Percentiles rank a stretch among this genome's conserved stretches.
These are phyloP conservation scores for Yarrowia sp. DNA, from an alignment of 805 yeast species.

Conservation along the genomic window DNA sequence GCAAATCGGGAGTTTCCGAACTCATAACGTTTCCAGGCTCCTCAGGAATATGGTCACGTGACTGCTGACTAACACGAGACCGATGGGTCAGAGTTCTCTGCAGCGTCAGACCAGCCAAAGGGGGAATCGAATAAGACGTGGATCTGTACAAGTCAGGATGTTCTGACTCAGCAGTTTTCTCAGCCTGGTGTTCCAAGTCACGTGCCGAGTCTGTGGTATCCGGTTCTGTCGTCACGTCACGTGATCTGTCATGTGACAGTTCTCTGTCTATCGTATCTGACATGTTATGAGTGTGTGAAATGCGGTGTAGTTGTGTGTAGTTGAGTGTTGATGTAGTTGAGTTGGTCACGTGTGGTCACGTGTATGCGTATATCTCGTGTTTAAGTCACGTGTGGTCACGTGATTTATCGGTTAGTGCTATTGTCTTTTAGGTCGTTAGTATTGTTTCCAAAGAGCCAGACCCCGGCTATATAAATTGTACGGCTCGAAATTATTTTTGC, in stretches of 20 bases:
- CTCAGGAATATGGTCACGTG: not conserved
- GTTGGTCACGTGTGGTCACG: no score
- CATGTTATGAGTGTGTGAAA: not conserved
- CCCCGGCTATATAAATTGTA: not conserved
- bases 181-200: not conserved
- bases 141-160: not conserved
- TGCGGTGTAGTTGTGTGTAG: no score
- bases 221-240: not conserved
- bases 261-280: not conserved
- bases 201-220: not conserved
- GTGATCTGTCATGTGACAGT: not conserved
- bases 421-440: not conserved
- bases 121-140: not conserved
- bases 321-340: no score
- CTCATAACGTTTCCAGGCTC: not conserved
- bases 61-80: not conserved
- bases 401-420: not conserved
- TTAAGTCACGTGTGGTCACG: not conserved
- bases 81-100: not conserved
- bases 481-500: not conserved
- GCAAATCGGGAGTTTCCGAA: not conserved
- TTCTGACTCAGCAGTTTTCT: not conserved
- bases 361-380: no score
- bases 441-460: not conserved
- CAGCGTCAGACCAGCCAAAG: not conserved